Evolutionary conservation across 2,329 filamentous ascomycete species (phyloP).

Genomic region (Botrytis galanthina): DNA sequence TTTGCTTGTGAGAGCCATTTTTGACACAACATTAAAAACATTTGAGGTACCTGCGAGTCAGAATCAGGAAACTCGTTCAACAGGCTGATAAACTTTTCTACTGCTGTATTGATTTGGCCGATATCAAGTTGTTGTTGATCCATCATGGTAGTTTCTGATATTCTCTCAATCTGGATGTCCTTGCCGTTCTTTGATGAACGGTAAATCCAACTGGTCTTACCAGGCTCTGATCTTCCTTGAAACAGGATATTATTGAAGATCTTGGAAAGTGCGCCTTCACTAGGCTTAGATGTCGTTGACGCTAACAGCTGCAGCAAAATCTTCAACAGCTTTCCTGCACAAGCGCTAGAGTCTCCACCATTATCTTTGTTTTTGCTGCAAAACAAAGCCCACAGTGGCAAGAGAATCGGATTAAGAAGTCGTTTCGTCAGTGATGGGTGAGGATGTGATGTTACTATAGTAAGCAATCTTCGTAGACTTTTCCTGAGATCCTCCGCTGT

Average conservation of each 20-base stretch:
- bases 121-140: slow-evolving; percentile 22
- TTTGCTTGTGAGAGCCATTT: slow-evolving; percentile 51
- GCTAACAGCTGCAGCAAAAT: slow-evolving; percentile 58
- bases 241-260: slow-evolving; percentile 57
- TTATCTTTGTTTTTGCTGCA: slow-evolving; percentile 44
- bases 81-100: slow-evolving; percentile 51
- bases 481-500: slow-evolving; percentile 47
- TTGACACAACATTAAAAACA: slow-evolving; percentile 60
- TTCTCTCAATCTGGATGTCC: slow-evolving; percentile 49
- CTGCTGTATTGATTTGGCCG: slow-evolving; percentile 40
- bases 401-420: slow-evolving; percentile 55
- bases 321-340: slow-evolving; percentile 46
- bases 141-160: slow-evolving; percentile 16
- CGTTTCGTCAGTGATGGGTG: slow-evolving; percentile 64
- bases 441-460: slow-evolving; percentile 60
- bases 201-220: slow-evolving; percentile 52
- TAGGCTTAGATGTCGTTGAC: slow-evolving; percentile 36
- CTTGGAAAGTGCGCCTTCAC: slow-evolving; percentile 44
- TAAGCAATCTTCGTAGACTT: slow-evolving; percentile 54
- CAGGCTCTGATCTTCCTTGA: slow-evolving; percentile 44
- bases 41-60: slow-evolving; percentile 49
- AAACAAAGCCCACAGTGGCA: slow-evolving; percentile 57
- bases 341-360: not conserved
- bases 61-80: slow-evolving; percentile 43
- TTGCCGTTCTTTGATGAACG: slow-evolving; percentile 45